phyloP scores from a whole-genome alignment of 1,139 yeast genomes.

The Geotrichum klebahnii region DNA sequence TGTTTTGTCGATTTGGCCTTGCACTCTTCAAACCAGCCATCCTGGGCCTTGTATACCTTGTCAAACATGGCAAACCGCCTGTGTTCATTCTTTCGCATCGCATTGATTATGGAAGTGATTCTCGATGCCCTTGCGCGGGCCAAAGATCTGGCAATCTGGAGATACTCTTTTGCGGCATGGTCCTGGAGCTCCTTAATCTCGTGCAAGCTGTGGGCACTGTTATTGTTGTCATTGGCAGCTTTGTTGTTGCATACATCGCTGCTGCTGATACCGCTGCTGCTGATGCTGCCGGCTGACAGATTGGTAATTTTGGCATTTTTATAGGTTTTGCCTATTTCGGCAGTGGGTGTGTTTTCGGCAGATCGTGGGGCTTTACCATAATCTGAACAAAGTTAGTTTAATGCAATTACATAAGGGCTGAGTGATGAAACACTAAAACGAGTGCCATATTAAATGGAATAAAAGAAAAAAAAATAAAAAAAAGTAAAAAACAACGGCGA shows the following conservation, averaged over 20 bases:
- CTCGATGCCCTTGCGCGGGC: slow-evolving; percentile 34
- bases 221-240: not conserved
- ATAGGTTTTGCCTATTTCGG: not conserved
- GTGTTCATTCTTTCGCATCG: slow-evolving; percentile 28
- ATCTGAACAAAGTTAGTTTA: not conserved
- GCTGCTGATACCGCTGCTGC: not conserved
- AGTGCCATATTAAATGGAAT: too few relatives aligned
- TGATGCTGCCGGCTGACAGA: not conserved
- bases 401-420: too few relatives aligned
- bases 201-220: slow-evolving; percentile 1
- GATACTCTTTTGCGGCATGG: slow-evolving; percentile 32
- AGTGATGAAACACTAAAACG: too few relatives aligned
- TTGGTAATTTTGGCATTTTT: not conserved
- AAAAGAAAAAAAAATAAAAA: too few relatives aligned
- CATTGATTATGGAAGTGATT: slow-evolving; percentile 31
- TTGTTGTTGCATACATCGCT: not conserved
- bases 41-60: slow-evolving; percentile 28
- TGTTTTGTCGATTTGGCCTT: slow-evolving; percentile 24
- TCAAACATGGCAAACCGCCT: slow-evolving; percentile 25
- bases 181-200: slow-evolving; percentile 30
- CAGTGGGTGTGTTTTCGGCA: not conserved
- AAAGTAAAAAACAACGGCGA: too few relatives aligned
- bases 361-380: not conserved
- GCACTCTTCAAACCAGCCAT: slow-evolving; percentile 26
- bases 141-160: slow-evolving; percentile 31